These are phyloP conservation scores for Blastobotrys muscicola DNA, from an alignment of 805 yeast species.

Conservation along the genomic window DNA sequence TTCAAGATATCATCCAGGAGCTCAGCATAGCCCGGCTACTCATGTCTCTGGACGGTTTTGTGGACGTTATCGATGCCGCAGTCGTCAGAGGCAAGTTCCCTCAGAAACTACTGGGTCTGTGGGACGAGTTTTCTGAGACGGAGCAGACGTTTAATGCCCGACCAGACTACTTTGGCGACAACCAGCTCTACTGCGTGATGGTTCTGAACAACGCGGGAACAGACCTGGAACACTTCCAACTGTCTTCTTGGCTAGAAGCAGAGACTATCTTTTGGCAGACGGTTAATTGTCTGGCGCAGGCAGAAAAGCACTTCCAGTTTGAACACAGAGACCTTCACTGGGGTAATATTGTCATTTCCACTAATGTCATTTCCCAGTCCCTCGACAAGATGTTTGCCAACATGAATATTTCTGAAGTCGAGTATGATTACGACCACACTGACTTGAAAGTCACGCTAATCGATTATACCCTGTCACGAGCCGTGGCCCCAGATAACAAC, in stretches of 20 bases:
- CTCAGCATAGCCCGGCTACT: slow-evolving; percentile 35
- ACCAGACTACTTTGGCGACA: slow-evolving; percentile 30
- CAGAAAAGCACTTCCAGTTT: slow-evolving; percentile 44
- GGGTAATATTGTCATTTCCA: slow-evolving; percentile 46
- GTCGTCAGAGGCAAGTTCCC: slow-evolving; percentile 43
- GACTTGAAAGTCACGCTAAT: slow-evolving; percentile 39
- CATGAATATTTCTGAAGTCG: slow-evolving; percentile 7
- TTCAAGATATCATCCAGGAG: slow-evolving; percentile 39
- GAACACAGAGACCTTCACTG: slow-evolving; percentile 67
- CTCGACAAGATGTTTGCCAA: slow-evolving; percentile 6
- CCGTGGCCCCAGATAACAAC: slow-evolving; percentile 23
- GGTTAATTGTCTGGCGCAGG: slow-evolving; percentile 38
- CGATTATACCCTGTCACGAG: slow-evolving; percentile 49
- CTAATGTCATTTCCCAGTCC: neutral
- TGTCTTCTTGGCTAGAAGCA: slow-evolving; percentile 32
- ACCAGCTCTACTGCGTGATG: slow-evolving; percentile 30
- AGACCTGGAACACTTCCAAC: slow-evolving; percentile 36
- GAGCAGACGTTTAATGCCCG: slow-evolving; percentile 29
- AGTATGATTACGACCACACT: slow-evolving; percentile 10
- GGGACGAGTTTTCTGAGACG: slow-evolving; percentile 33
- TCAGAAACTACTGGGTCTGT: slow-evolving; percentile 30
- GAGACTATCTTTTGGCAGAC: slow-evolving; percentile 45
- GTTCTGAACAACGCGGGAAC: slow-evolving; percentile 29
- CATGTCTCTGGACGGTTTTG: slow-evolving; percentile 37
- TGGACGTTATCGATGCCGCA: slow-evolving; percentile 33